phyloP scores from a whole-genome alignment of 768 basidiomycete species.

The Russula foetens region DNA sequence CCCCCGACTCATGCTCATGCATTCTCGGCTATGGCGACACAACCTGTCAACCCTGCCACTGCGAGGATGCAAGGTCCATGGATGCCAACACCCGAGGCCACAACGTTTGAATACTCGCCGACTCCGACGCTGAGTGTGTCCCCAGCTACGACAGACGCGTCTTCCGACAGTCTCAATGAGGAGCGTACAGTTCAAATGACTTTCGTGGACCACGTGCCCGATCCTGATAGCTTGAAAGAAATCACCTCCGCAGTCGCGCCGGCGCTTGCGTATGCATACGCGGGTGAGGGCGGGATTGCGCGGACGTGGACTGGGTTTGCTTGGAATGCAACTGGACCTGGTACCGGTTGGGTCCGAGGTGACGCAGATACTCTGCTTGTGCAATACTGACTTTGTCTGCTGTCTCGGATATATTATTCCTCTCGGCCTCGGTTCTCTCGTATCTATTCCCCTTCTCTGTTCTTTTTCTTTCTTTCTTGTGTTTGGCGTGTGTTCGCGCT shows the following conservation, averaged over 20 bases:
- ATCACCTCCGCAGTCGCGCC: neutral
- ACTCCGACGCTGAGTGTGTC: slow-evolving; percentile 20
- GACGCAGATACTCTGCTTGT: slow-evolving; percentile 8
- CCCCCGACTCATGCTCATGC: neutral
- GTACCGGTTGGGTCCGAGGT: slow-evolving; percentile 10
- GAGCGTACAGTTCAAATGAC: slow-evolving; percentile 20
- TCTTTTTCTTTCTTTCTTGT: slow-evolving; percentile 9
- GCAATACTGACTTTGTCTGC: slow-evolving; percentile 13
- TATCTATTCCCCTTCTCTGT: slow-evolving; percentile 15
- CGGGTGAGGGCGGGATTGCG: slow-evolving; percentile 20
- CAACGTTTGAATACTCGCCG: slow-evolving; percentile 14
- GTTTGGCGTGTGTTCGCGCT: slow-evolving; percentile 6
- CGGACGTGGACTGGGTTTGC: slow-evolving; percentile 17
- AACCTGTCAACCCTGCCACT: neutral
- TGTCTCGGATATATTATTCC: slow-evolving; percentile 14
- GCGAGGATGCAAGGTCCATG: slow-evolving; percentile 4
- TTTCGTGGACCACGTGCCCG: slow-evolving; percentile 11
- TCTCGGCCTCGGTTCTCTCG: neutral
- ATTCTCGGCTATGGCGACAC: neutral
- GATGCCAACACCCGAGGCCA: slow-evolving; percentile 7
- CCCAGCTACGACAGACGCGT: slow-evolving; percentile 17
- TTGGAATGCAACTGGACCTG: slow-evolving; percentile 14
- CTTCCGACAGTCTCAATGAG: slow-evolving; percentile 17
- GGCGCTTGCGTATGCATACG: slow-evolving; percentile 19
- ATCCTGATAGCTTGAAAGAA: slow-evolving; percentile 9